Conservation (phyloP, 306 rosid species). For the Carpinus viminea region DNA sequence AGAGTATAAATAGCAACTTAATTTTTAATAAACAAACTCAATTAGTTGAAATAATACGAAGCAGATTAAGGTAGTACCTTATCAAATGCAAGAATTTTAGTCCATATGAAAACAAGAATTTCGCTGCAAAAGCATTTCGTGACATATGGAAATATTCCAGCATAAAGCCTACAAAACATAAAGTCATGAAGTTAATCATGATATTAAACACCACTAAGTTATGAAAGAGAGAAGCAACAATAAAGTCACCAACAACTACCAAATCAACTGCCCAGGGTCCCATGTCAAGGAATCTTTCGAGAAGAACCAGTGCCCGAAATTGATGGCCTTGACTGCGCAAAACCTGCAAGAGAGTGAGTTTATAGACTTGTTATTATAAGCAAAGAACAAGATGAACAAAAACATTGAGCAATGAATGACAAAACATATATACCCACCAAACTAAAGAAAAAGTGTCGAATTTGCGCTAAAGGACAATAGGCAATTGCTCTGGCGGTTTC, state of each 20-base stretch:
- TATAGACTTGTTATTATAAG: constrained; percentile 21
- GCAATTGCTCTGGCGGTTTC: too few relatives aligned
- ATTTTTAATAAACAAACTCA: neutral
- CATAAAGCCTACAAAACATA: constrained; percentile 66
- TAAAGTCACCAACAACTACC: constrained; percentile 43
- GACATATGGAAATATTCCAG: constrained; percentile 97
- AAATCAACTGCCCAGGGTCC: constrained; percentile 99
- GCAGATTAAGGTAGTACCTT: constrained; percentile 57
- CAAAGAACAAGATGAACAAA: constrained; percentile 20
- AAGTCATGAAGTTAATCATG: constrained; percentile 21
- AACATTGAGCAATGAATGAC: constrained; percentile 8
- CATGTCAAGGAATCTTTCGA: constrained; percentile 98
- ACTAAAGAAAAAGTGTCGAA: constrained; percentile 23
- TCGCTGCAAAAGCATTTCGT: constrained; percentile 88
- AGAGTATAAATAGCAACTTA: neutral
- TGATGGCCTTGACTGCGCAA: constrained; percentile 94
- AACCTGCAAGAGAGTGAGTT: constrained; percentile 58
- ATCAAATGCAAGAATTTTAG: constrained; percentile 96
- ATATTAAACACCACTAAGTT: constrained; percentile 11
- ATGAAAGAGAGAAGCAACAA: constrained; percentile 9
- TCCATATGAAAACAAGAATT: constrained; percentile 98
- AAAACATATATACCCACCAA: constrained; percentile 23
- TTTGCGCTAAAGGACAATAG: too few relatives aligned
- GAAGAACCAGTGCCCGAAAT: constrained; percentile 86
- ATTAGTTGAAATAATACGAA: constrained; percentile 13